Evolutionary conservation across 495 filamentous ascomycete genomes (phyloP), one percentile per base, ranked within the genome.

Genomic region (Thermothielavioides terrestris): DNA sequence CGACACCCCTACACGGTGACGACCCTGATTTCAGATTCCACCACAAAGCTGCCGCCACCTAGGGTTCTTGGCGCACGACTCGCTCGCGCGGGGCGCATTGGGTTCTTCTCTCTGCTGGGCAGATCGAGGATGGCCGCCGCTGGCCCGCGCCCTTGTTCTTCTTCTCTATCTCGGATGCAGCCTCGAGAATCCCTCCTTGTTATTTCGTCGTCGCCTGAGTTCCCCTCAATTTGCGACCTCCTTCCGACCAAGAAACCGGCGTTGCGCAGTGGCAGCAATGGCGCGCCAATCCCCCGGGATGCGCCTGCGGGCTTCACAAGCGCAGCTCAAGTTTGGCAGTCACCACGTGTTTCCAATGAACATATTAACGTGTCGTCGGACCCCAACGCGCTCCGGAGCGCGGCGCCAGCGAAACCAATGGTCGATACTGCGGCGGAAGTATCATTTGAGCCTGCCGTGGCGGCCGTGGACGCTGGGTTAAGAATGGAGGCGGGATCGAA

Each of bases 181-280:
- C 49, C 45, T 3, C 50, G 62, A 22, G 49, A 60, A 6, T 49
- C 62, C 6, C 40, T 61, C 27, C 32, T 64, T 20, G 35, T 74
- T 27, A 67, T 67, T 2, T 75, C 75, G 0, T 77, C 75, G 9
- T 76, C 73, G 1, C 71, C 72, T 8, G 67, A 63, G 20, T 54
- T 76, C 1, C 74, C 74, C 10, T 67, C 71, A 2, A 58, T 74
- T 6, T 49, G 54, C 39, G 68, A 75, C 2, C 52, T 74, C 23
- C 42, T 71, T 6, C 56, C 64, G 6, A 42, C 60, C 21, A 60
- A 63, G 41, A 58, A 56, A 4, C 50, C 63, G 7, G n/a, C 54
- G 2, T 38, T 72, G 25, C 52, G 54, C 22, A 67, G 56, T 26
- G 68, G 65, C 17, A 69, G 58, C 34, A 60, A 60, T 34, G 64